Base-by-base conservation (phyloP, 2,329 filamentous ascomycete genomes). In the Westerdykella ornata region DNA sequence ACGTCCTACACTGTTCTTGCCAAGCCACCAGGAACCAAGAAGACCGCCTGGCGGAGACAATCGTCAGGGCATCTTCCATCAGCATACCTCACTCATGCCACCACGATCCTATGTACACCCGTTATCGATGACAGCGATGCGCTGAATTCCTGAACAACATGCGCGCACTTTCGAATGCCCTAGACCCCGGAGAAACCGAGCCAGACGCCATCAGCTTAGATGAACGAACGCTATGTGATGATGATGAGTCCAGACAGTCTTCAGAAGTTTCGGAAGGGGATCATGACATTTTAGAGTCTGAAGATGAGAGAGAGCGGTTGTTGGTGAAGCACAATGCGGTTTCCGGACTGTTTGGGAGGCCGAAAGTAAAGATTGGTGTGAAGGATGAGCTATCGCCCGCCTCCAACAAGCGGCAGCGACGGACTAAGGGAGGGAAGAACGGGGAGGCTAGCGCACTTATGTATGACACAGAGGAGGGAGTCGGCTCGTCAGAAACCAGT, bases 391-490 rank as follows among this genome's bases (percentile, higher is more conserved):
- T 51, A 43, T 55, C 50, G 39, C 45, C 44, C 33, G 48, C 51
- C 40, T 54, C 47, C 45, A 50, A 11, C 30, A 41, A 54, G 49
- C 39, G 58, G 46, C n/a, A n/a, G n/a, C 56, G 50, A 33, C 48
- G 57, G 44, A 50, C 59, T 45, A 67, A 73, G 74, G 70, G 70
- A 42, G 50, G 49, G 15, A 44, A 48, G 18, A 65, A 80, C 45
- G 81, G 81, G 41, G 84, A 87, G 59, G 80, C 86, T 51, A 82
- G 83, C 29, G 78, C 82, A 63, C 71, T 94, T 56, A 86, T 94
- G 82, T 89, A 87, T 63, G 85, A 92, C 68, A 87, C 90, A 84
- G 89, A 96, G 65, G 84, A 88, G 60, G 87, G 88, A 1, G 77
- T 74, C 2, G 76, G 84, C 57, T 80, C 75, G 46, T 85, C 71